These are phyloP conservation scores for Amanita molliuscula DNA, from an alignment of 768 basidiomycete genomes.

Conservation along the genomic window DNA sequence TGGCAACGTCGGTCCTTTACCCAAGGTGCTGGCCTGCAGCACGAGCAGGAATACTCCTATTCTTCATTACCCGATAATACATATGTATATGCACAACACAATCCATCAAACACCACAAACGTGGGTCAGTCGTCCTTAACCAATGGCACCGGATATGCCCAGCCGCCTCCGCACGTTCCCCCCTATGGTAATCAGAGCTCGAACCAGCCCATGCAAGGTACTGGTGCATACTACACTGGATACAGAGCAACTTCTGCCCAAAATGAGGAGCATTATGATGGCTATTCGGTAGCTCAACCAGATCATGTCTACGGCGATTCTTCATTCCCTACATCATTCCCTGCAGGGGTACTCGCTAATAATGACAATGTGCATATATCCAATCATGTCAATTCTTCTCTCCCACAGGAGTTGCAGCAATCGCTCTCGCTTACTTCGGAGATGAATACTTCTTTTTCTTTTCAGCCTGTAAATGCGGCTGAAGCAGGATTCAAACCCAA, in stretches of 20 bases:
- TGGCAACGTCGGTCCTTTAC: constrained; percentile 18
- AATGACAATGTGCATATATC: neutral
- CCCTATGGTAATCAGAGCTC: neutral
- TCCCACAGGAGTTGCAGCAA: neutral
- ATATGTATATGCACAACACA: constrained; percentile 1
- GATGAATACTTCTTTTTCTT: neutral
- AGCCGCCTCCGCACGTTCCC: neutral
- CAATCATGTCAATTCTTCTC: neutral
- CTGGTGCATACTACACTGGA: neutral
- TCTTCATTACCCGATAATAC: constrained; percentile 6
- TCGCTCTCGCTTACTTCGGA: neutral
- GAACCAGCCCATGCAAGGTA: neutral
- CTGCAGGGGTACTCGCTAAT: neutral
- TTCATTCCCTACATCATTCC: neutral
- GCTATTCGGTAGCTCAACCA: neutral
- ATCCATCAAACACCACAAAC: constrained; percentile 6
- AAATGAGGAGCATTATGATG: neutral
- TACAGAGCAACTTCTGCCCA: neutral
- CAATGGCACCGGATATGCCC: constrained; percentile 8
- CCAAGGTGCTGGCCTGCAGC: constrained; percentile 22
- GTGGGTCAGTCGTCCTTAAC: constrained; percentile 8
- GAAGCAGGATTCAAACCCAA: constrained; percentile 19
- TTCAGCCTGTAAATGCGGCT: neutral
- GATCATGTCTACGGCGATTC: neutral
- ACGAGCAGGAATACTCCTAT: constrained; percentile 24